A percentile compares a stretch with the other conserved stretches of the same genome.
Conservation (phyloP, 108 stramenopile genomes). For the Cylindrotheca closterium region DNA sequence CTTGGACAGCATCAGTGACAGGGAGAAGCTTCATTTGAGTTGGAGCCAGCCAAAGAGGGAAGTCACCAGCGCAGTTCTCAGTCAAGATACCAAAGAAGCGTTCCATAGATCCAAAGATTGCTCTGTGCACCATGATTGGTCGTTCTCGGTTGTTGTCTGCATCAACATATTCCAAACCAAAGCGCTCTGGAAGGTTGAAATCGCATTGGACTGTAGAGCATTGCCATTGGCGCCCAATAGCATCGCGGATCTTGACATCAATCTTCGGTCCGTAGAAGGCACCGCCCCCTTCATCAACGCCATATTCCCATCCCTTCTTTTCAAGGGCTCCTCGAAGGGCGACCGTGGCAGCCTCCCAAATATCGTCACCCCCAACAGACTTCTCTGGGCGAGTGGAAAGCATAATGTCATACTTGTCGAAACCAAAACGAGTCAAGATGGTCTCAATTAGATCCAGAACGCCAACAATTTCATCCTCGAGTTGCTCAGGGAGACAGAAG, state of each 20-base stretch:
- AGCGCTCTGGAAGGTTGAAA: constrained; percentile 98
- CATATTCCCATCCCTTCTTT: constrained; percentile 91
- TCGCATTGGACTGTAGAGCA: constrained; percentile 98
- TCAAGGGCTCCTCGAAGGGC: constrained; percentile 87
- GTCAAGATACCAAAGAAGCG: constrained; percentile 98
- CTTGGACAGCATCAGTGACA: constrained; percentile 90
- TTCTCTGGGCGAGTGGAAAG: constrained; percentile 95
- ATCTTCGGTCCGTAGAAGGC: constrained; percentile 99
- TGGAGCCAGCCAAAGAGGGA: constrained; percentile 96
- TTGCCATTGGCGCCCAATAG: constrained; percentile 97
- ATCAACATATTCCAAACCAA: constrained; percentile 87
- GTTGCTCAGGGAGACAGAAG: constrained; percentile 95
- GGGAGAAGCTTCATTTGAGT: constrained; percentile 91
- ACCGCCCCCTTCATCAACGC: constrained; percentile 95
- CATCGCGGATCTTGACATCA: constrained; percentile 97
- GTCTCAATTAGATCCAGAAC: constrained; percentile 89
- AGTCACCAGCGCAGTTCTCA: constrained; percentile 94
- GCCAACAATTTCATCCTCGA: constrained; percentile 92
- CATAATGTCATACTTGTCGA: constrained; percentile 95
- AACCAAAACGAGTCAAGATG: constrained; percentile 92
- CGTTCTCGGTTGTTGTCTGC: constrained; percentile 78
- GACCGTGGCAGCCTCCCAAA: constrained; percentile 90
- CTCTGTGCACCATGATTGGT: constrained; percentile 95
- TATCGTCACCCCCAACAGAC: constrained; percentile 91
- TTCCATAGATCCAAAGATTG: constrained; percentile 98